Conservation (phyloP, 1,284 basidiomycete genomes). For the Ustilago cynodontis region DNA sequence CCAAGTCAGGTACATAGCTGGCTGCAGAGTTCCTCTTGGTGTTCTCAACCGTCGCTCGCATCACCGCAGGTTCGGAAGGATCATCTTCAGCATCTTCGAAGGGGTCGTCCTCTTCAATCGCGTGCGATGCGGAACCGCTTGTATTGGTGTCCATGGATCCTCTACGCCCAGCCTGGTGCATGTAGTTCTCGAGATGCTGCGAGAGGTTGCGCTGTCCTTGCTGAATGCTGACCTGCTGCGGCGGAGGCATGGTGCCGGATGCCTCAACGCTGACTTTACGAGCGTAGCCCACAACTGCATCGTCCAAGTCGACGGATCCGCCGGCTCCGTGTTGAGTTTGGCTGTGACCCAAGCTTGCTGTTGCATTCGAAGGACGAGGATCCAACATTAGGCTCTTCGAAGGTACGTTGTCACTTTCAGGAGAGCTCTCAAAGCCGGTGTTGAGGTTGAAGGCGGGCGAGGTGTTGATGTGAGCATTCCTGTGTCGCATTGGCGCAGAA, state of each 20-base stretch:
- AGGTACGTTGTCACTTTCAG: slow-evolving; percentile 25
- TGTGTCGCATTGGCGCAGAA: slow-evolving; percentile 55
- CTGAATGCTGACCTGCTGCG: slow-evolving; percentile 44
- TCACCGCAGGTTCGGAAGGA: slow-evolving; percentile 15
- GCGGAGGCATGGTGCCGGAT: slow-evolving; percentile 30
- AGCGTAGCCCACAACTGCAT: slow-evolving; percentile 47
- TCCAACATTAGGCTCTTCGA: slow-evolving; percentile 13
- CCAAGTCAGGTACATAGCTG: slow-evolving; percentile 45
- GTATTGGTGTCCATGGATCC: slow-evolving; percentile 27
- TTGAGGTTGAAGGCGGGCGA: slow-evolving; percentile 58
- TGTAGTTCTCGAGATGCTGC: slow-evolving; percentile 48
- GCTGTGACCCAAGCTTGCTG: slow-evolving; percentile 10
- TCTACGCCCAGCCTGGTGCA: slow-evolving; percentile 17
- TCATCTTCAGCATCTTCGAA: slow-evolving; percentile 63
- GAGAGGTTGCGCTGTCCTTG: slow-evolving; percentile 44
- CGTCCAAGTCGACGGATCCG: slow-evolving; percentile 35
- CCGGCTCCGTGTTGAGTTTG: slow-evolving; percentile 6
- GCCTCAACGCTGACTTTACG: slow-evolving; percentile 46
- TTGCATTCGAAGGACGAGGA: not conserved
- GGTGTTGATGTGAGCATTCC: slow-evolving; percentile 59
- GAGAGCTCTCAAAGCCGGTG: slow-evolving; percentile 47
- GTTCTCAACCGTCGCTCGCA: slow-evolving; percentile 28
- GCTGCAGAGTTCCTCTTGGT: slow-evolving; percentile 44
- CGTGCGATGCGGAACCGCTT: slow-evolving; percentile 8
- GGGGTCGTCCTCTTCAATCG: slow-evolving; percentile 27